These are phyloP conservation scores for Aspergillus sclerotiicarbonarius DNA, from an alignment of 495 filamentous ascomycete species.

Conservation along the genomic window DNA sequence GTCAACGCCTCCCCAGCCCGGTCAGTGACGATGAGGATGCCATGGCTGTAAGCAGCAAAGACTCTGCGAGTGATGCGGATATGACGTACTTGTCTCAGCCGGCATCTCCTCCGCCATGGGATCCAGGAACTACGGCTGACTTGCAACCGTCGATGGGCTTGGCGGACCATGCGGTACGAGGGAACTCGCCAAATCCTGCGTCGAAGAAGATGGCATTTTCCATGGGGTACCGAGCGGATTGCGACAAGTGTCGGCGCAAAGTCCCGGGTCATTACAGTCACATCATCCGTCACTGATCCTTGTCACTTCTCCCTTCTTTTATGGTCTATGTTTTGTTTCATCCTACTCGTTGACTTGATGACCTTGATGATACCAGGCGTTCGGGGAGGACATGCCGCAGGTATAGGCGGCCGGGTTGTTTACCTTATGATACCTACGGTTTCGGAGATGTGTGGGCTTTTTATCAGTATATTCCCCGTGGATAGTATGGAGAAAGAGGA, in stretches of 20 bases:
- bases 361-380: constrained; percentile 11
- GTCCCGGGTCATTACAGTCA: constrained; percentile 89
- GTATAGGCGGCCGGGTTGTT: background rate
- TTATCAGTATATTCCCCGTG: background rate
- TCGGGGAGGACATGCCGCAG: background rate
- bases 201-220: constrained; percentile 56
- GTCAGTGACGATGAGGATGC: constrained; percentile 65
- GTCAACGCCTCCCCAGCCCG: constrained; percentile 65
- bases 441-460: background rate
- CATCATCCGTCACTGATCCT: constrained; percentile 51
- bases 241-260: constrained; percentile 76
- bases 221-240: constrained; percentile 84
- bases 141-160: constrained; percentile 8
- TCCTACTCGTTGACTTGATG: background rate
- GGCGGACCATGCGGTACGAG: background rate
- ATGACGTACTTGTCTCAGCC: constrained; percentile 18
- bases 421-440: background rate
- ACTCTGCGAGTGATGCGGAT: constrained; percentile 18
- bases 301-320: constrained; percentile 9
- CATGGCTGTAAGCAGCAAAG: constrained; percentile 33
- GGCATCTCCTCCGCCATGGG: constrained; percentile 2
- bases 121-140: background rate
- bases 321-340: background rate
- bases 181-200: background rate
- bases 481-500: background rate